Conservation (phyloP, 2,329 filamentous ascomycete genomes). For the Ceratocystis cubensis region DNA sequence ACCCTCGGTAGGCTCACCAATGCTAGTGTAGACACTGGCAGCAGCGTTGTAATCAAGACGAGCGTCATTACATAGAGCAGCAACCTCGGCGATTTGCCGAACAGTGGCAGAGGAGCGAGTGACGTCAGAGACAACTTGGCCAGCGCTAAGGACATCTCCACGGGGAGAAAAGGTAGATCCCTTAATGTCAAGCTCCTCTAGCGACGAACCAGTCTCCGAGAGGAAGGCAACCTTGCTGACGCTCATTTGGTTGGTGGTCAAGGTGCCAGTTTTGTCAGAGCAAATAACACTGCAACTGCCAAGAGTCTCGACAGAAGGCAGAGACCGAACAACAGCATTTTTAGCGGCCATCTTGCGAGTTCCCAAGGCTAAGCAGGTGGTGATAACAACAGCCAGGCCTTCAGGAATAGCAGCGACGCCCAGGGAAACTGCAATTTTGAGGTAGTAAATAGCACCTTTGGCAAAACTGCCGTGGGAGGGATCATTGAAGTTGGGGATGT, state of each 20-base stretch:
- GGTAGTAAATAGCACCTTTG: slow-evolving; percentile 97
- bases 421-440: slow-evolving; percentile 97
- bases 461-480: slow-evolving; percentile 84
- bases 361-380: slow-evolving; percentile 90
- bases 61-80: slow-evolving; percentile 78
- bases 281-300: slow-evolving; percentile 99
- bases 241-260: slow-evolving; percentile 99
- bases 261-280: slow-evolving; percentile 95
- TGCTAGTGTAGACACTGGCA: slow-evolving; percentile 59
- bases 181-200: slow-evolving; percentile 80
- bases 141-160: slow-evolving; percentile 57
- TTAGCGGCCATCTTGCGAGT: slow-evolving; percentile 98
- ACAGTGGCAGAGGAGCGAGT: slow-evolving; percentile 63
- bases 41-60: slow-evolving; percentile 70
- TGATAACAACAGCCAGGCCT: slow-evolving; percentile 94
- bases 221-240: slow-evolving; percentile 86
- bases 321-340: slow-evolving; percentile 89
- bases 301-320: slow-evolving; percentile 93
- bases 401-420: slow-evolving; percentile 97
- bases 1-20: slow-evolving; percentile 93
- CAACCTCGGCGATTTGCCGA: slow-evolving; percentile 60
- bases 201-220: slow-evolving; percentile 54
- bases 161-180: slow-evolving; percentile 85
- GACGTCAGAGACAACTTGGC: slow-evolving; percentile 55
- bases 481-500: slow-evolving; percentile 93